Percentiles rank a stretch among this genome's conserved stretches.
phyloP scores from a whole-genome alignment of 306 rosid genomes.

The Begonia fuchsioides region DNA sequence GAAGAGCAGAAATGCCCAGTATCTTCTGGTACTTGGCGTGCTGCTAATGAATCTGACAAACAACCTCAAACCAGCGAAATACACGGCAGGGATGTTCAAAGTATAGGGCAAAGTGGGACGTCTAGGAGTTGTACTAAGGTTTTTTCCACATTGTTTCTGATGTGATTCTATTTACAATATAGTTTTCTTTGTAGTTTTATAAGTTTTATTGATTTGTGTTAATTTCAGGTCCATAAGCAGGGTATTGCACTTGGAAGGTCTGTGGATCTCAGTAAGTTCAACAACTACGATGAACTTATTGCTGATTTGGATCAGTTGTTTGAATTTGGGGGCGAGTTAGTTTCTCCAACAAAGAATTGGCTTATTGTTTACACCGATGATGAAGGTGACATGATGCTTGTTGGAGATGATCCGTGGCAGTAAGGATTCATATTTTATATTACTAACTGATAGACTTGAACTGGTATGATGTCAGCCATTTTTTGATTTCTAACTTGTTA shows the following conservation, averaged over 20 bases:
- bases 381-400: constrained; percentile 98
- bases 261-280: constrained; percentile 78
- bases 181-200: neutral
- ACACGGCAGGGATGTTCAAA: constrained; percentile 36
- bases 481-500: constrained; percentile 3
- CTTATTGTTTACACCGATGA: constrained; percentile 73
- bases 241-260: constrained; percentile 97
- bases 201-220: constrained; percentile 7
- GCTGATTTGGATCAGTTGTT: constrained; percentile 71
- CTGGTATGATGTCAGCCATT: neutral
- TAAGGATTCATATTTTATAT: constrained; percentile 34
- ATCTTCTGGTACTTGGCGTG: constrained; percentile 20
- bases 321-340: constrained; percentile 71
- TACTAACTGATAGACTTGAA: too few relatives aligned
- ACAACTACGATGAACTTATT: constrained; percentile 53
- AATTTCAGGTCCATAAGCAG: constrained; percentile 86
- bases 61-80: constrained; percentile 23
- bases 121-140: constrained; percentile 89
- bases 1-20: constrained; percentile 37
- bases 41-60: constrained; percentile 30
- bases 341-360: constrained; percentile 61
- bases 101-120: constrained; percentile 34
- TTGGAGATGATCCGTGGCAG: constrained; percentile 99
- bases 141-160: neutral
- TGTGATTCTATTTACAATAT: neutral